Evolutionary conservation across 768 basidiomycete genomes (phyloP).

Genomic region (Mycena latifolia): DNA sequence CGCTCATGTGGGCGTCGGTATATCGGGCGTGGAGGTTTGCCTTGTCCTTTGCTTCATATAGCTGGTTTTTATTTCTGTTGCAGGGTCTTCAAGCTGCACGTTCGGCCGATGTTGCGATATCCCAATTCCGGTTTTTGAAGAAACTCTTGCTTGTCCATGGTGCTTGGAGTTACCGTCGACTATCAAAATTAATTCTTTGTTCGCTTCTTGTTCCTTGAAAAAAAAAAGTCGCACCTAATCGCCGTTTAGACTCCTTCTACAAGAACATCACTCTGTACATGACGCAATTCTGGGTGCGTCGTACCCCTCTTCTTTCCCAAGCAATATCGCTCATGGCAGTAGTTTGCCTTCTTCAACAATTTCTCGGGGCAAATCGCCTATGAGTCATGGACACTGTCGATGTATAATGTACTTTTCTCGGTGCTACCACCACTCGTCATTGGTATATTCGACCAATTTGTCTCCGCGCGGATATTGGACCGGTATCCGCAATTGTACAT

Average conservation of each 20-base stretch:
- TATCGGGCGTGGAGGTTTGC: conserved; percentile 93
- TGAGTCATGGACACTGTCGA: conserved; percentile 98
- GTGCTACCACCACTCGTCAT: conserved; percentile 97
- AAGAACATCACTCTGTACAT: conserved; percentile 99
- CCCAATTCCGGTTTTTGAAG: conserved; percentile 95
- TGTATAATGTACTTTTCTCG: conserved; percentile 97
- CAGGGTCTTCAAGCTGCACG: conserved; percentile 98
- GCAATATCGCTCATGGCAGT: not conserved
- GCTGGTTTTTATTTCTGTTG: not conserved
- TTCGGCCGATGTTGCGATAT: conserved; percentile 97
- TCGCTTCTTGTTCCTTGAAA: conserved; percentile 45
- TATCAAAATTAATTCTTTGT: conserved; percentile 98
- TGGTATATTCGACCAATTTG: conserved; percentile 98
- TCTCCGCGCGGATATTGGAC: conserved; percentile 95
- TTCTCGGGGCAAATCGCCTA: conserved; percentile 99
- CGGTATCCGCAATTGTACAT: conserved; percentile 97
- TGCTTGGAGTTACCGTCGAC: conserved; percentile 96
- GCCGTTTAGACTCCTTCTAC: conserved; percentile 89
- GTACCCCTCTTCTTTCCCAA: not conserved
- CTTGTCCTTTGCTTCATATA: not conserved
- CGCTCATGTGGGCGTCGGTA: conserved; percentile 97
- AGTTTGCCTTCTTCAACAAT: conserved; percentile 99
- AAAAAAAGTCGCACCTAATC: conserved; percentile 16
- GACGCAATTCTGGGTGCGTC: conserved; percentile 95
- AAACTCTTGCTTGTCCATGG: conserved; percentile 97